Evolutionary conservation across 2,329 filamentous ascomycete genomes (phyloP).

Genomic region (Trichophyton benhamiae): DNA sequence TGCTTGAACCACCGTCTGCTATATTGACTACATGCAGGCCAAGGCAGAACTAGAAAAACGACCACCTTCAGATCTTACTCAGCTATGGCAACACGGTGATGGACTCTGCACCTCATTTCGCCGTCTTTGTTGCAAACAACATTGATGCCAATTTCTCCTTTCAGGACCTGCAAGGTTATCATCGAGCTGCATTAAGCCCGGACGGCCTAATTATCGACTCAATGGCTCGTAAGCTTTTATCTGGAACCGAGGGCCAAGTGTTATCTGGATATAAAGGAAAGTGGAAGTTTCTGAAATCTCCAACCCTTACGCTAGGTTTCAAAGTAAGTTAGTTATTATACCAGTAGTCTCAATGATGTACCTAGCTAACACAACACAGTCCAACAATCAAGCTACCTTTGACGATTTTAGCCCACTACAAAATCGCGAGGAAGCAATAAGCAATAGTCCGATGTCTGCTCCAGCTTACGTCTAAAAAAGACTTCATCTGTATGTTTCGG

Average conservation of each 20-base stretch:
- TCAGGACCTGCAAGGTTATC: neutral
- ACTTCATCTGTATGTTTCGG: neutral
- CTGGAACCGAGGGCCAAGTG: neutral
- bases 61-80: neutral
- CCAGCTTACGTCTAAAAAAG: neutral
- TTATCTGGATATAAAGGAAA: neutral
- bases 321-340: neutral
- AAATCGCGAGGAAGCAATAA: neutral
- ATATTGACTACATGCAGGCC: neutral
- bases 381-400: neutral
- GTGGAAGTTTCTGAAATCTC: neutral
- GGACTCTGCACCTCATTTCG: neutral
- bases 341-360: neutral
- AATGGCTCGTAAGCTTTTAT: neutral
- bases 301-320: neutral
- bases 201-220: neutral
- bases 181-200: neutral
- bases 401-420: neutral
- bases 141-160: neutral
- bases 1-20: too few relatives aligned
- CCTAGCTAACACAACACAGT: neutral
- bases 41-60: neutral
- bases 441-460: neutral
- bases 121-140: neutral
- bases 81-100: neutral